These are phyloP conservation scores for Picocystis sp. DNA, from an alignment of 163 green algal species.

Conservation along the genomic window DNA sequence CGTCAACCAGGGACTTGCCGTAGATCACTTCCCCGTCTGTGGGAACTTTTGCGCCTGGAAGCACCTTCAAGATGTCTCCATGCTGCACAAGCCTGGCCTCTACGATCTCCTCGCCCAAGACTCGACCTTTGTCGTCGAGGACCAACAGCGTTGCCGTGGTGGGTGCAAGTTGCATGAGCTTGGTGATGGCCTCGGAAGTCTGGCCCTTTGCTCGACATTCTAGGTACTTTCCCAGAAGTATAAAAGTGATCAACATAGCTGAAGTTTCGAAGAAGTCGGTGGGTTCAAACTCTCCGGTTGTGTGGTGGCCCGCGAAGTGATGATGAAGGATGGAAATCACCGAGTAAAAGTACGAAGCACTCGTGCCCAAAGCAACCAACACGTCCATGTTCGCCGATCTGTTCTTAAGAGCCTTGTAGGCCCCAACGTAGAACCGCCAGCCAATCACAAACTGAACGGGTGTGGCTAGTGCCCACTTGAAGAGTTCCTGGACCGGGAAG, in stretches of 20 bases:
- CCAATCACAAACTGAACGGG: conserved; percentile 84
- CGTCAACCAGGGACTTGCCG: conserved; percentile 23
- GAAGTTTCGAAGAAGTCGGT: conserved; percentile 93
- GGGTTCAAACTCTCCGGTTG: conserved; percentile 15
- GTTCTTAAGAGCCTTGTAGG: conserved; percentile 41
- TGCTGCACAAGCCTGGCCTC: conserved; percentile 52
- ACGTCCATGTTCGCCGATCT: conserved; percentile 94
- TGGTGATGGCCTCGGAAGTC: conserved; percentile 62
- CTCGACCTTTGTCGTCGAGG: conserved; percentile 26
- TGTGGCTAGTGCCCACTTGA: conserved; percentile 73
- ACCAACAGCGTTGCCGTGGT: conserved; percentile 38
- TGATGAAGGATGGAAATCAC: conserved; percentile 64
- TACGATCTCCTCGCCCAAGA: conserved; percentile 38
- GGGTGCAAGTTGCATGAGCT: conserved; percentile 54
- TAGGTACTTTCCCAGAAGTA: conserved; percentile 93
- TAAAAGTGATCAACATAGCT: conserved; percentile 92
- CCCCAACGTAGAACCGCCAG: conserved; percentile 67
- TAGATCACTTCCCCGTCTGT: conserved; percentile 20
- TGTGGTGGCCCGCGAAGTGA: conserved; percentile 24
- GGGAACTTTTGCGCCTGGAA: conserved; percentile 13
- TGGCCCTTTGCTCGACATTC: conserved; percentile 73
- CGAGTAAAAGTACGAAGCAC: conserved; percentile 73
- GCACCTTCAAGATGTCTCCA: conserved; percentile 45
- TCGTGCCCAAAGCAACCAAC: conserved; percentile 86
- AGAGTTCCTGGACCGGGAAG: conserved; percentile 39